Evolutionary conservation across 805 yeast genomes (phyloP).

Genomic region (Yarrowia divulgata): DNA sequence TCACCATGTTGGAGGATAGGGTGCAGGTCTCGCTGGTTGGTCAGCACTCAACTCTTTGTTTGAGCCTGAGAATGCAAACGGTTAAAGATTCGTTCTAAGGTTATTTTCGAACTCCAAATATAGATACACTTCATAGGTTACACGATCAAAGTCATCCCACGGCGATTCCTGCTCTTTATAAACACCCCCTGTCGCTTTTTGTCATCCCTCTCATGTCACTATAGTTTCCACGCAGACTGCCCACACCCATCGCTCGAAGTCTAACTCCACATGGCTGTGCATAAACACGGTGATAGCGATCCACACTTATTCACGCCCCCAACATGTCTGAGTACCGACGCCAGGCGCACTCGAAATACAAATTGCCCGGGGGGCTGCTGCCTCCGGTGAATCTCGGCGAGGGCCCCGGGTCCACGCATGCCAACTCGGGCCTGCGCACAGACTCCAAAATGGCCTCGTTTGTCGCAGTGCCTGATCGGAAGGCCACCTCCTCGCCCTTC

Average conservation of each 20-base stretch:
- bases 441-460: constrained; percentile 32
- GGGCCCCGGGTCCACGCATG: constrained; percentile 4
- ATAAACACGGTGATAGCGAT: constrained; percentile 19
- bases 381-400: constrained; percentile 32
- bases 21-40: too few species aligned
- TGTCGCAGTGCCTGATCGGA: constrained; percentile 29
- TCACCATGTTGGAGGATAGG: too few species aligned
- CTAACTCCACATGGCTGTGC: constrained; percentile 13
- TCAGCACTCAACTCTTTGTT: too few species aligned
- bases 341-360: constrained; percentile 33
- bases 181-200: neutral
- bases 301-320: neutral
- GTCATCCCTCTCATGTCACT: too few species aligned
- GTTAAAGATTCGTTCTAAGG: too few species aligned
- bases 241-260: neutral
- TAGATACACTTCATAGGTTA: neutral
- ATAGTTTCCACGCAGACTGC: neutral
- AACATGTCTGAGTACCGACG: constrained; percentile 35
- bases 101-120: too few species aligned
- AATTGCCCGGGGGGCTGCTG: constrained; percentile 26
- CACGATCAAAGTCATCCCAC: neutral
- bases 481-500: constrained; percentile 30
- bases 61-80: too few species aligned
- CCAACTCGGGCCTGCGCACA: constrained; percentile 9
- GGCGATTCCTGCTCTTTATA: neutral